Percentiles rank a stretch among this genome's conserved stretches.
Conservation (phyloP, 495 filamentous ascomycete genomes). For the Aspergillus biplanus region DNA sequence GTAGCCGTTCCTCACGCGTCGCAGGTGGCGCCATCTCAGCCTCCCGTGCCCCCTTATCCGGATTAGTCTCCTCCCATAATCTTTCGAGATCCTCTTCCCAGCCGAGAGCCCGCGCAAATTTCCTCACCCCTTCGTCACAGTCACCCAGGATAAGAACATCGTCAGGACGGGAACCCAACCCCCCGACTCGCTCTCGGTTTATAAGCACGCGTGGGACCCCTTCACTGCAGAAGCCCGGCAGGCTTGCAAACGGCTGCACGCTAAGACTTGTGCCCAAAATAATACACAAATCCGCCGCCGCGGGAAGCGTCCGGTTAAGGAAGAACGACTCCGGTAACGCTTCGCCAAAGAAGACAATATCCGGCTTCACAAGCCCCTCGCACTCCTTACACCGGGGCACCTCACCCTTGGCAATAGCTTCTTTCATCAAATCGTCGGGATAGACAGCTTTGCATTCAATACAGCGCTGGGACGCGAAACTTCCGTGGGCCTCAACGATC, state of each 20-base stretch:
- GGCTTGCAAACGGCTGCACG: conserved; percentile 86
- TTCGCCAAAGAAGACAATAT: conserved; percentile 98
- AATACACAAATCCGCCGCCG: conserved; percentile 76
- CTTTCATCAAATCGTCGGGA: conserved; percentile 72
- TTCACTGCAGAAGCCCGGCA: conserved; percentile 66
- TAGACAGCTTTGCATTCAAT: conserved; percentile 80
- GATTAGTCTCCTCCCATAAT: conserved; percentile 63
- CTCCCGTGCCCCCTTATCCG: conserved; percentile 37
- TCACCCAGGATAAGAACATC: conserved; percentile 76
- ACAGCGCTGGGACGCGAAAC: conserved; percentile 86
- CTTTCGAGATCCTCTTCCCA: conserved; percentile 86
- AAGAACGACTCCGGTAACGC: conserved; percentile 74
- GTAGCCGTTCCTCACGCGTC: conserved; percentile 58
- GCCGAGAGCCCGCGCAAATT: conserved; percentile 78
- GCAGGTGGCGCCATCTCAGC: conserved; percentile 35
- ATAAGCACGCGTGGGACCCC: conserved; percentile 77
- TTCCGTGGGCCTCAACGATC: conserved; percentile 94
- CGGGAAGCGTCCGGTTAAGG: conserved; percentile 55
- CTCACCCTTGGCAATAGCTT: conserved; percentile 60
- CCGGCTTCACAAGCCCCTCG: conserved; percentile 86
- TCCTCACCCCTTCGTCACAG: conserved; percentile 83
- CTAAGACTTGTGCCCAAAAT: conserved; percentile 90
- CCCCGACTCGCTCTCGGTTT: conserved; percentile 85
- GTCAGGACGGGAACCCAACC: conserved; percentile 72
- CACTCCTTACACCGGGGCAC: conserved; percentile 76